These are phyloP conservation scores for Ballota nigra DNA, from an alignment of 257 asterid genomes.

Conservation along the genomic window DNA sequence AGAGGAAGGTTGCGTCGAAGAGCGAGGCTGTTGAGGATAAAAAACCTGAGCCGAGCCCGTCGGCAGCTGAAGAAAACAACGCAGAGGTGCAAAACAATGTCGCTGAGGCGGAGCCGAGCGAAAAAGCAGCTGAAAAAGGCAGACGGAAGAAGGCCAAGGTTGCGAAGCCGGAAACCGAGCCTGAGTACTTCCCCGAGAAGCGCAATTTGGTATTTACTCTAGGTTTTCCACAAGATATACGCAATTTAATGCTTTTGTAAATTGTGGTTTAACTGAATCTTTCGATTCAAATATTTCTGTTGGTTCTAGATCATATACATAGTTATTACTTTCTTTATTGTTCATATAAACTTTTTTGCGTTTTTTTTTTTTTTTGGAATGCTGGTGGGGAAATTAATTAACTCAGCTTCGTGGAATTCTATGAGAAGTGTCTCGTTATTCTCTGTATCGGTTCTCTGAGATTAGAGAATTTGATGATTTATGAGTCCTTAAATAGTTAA, in stretches of 20 bases:
- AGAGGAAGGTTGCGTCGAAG: conserved; percentile 53
- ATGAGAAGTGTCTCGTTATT: not conserved
- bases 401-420: not conserved
- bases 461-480: not conserved
- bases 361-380: not conserved
- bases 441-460: not conserved
- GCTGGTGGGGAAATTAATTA: not conserved
- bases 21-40: conserved; percentile 21
- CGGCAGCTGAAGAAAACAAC: conserved; percentile 26
- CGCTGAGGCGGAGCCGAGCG: conserved; percentile 32
- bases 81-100: conserved; percentile 22
- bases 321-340: not conserved
- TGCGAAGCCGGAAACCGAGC: conserved; percentile 42
- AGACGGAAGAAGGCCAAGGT: conserved; percentile 52
- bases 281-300: not conserved
- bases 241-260: not conserved
- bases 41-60: conserved; percentile 24
- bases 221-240: not conserved
- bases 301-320: not conserved
- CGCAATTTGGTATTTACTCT: conserved; percentile 56
- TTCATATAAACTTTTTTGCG: not conserved
- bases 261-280: not conserved
- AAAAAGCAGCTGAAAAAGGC: conserved; percentile 34
- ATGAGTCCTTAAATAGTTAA: not conserved
- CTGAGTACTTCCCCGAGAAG: conserved; percentile 69